Base-by-base conservation (phyloP, 2,329 filamentous ascomycete genomes). In the Arthrobotrys conoides region DNA sequence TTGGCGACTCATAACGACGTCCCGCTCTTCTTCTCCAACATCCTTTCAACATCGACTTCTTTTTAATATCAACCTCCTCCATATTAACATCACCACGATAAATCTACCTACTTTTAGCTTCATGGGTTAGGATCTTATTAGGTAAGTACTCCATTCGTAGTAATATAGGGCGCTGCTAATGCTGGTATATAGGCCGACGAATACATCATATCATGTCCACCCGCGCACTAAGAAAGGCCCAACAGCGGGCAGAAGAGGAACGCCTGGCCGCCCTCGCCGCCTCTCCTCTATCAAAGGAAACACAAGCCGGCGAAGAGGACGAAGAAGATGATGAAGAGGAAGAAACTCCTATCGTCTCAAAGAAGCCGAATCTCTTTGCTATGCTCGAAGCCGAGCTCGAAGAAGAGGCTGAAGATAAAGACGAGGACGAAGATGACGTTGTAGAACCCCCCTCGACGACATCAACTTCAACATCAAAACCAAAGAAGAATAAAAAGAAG, bases 221-320 rank as follows among this genome's bases (percentile, higher is more conserved):
- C 18, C 87, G 90, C 80, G 90, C 90, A n/a, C 84, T 92, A 68
- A 87, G 90, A 27, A 90, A 90, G 82, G 86, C 90, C 70, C 89
- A 91, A 36, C 83, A 87, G 87, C 80, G 88, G 90, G 85, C 87
- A 87, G 75, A 89, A 90, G 82, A 87, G 88, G 83, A 87, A 87
- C 86, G 87, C 80, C 86, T 87, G 80, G 84, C 87, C 79, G 83
- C 83, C 46, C 82, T 84, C 14, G 83, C 84, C 57, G 83, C 85
- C 57, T 36, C 71, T 16, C 46, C 57, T 46, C 38, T 16, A 9
- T 33, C 48, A n/a, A 61, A 61, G 16, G 36, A 44, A 16, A 0
- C 49, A 53, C 20, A 30, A 46, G 24, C 63, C 2, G 51, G 51
- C 27, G 51, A 65, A 1, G 65, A 73, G 12, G 48, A 71, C 10